Evolutionary conservation across 2,329 filamentous ascomycete species (phyloP), one percentile per base, ranked within the genome.

Genomic region (Aspergillus sp.): DNA sequence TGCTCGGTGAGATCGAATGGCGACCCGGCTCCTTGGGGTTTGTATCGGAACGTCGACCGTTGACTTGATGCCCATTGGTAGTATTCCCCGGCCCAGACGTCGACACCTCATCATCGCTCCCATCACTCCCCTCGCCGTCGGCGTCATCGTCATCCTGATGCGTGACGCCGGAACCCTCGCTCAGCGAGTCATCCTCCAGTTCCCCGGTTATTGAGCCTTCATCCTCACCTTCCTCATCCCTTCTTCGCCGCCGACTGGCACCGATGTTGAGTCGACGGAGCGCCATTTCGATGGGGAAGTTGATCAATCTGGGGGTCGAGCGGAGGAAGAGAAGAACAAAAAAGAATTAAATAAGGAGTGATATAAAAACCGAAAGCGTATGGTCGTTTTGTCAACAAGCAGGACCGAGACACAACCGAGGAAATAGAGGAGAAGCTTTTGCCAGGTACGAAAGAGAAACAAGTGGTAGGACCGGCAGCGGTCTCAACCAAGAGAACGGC

Each of bases 151-250:
- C 80, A 47, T 84, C 82, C 43, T 75, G 74, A 55, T 84, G 80
- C 60, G 77, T 85, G 57, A 78, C 74, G 19, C 77, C 71, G 11
- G 84, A 86, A 34, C 76, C 79, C 66, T 86, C 84, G 67, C 82
- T 87, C 70, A 85, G 73, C 38, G 84, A 86, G 66, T 86, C 84
- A 60, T 85, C 82, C 47, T 81, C 79, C 52, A 81, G 60, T 50
- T 78, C 78, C 38, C 75, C 80, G 47, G 74, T 75, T 55, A 81
- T 54, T 42, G 75, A 77, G 45, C 70, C 71, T 55, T 78, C 77
- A 55, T 79, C 77, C 60, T 78, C 76, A 45, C 74, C 77, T 53
- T 78, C 77, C 55, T 79, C 77, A 53, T 77, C 74, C 53, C 68
- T 67, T 55, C 74, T 70, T 61, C 72, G 68, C 55, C 76, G 69